Base-by-base conservation (phyloP, 768 basidiomycete species). In the Naganishia onofrii region DNA sequence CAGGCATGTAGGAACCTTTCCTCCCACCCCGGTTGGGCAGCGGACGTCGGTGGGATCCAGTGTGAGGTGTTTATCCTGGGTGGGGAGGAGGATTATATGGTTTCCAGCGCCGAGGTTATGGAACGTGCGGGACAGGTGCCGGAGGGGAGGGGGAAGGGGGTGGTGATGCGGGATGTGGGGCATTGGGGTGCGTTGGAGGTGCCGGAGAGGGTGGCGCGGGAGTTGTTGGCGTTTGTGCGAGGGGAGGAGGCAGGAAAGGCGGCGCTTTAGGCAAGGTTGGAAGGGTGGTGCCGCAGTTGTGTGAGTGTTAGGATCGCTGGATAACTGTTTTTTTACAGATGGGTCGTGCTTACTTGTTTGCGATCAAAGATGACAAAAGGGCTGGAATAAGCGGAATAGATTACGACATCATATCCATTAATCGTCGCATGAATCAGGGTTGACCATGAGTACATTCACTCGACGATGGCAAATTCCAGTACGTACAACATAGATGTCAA, bases 171-270 rank as follows among this genome's bases (percentile, higher is more conserved):
- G 3, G 34, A 36, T 17, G 38, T 70, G 5, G 69, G 69, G 34
- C 69, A 70, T 55, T 70, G 69, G 69, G 69, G 69, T 34, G 69
- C 15, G 15, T 19, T 70, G 5, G 69, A 70, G 31, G 69, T 52
- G 10, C 69, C 69, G 51, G 53, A 66, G 23, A n/a, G 42, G 64
- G 64, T 70, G 23, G 69, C 52, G 5, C 31, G 31, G 48, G 60
- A 38, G 51, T 28, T 70, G 60, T 34, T 21, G 29, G 32, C 2
- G 63, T 70, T 70, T 53, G 42, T 69, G 10, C 19, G 28, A n/a
- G 42, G 34, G 6, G 29, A 55, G 29, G 29, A 42, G 42, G 34
- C 34, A 12, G 42, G 42, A 7, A 42, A 42, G 42, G 42, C 15
- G 7, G 7, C 42, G 42, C 42, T 42, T 15, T 42, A 42, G 42